Evolutionary conservation across 768 basidiomycete genomes (phyloP).

Genomic region (Lactarius hengduanensis): DNA sequence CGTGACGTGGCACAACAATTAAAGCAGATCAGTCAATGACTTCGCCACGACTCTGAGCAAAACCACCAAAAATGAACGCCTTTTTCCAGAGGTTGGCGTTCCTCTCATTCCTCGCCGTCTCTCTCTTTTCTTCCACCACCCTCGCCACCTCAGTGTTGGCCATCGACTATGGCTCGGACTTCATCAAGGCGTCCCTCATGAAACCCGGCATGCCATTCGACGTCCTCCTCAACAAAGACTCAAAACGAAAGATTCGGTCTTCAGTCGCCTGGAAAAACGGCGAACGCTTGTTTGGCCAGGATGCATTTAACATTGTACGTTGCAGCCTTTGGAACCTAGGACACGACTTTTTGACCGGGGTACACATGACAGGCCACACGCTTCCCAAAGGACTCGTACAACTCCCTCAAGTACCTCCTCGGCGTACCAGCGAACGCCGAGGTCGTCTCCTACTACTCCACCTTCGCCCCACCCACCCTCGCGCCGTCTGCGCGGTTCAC

Average conservation of each 20-base stretch:
- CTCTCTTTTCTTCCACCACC: conserved; percentile 30
- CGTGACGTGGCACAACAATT: conserved; percentile 25
- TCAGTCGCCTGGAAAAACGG: conserved; percentile 90
- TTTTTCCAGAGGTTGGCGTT: conserved; percentile 19
- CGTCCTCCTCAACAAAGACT: conserved; percentile 93
- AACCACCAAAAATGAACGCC: conserved; percentile 16
- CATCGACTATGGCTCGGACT: conserved; percentile 98
- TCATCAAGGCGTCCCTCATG: conserved; percentile 94
- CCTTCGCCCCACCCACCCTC: conserved; percentile 55
- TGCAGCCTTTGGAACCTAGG: conserved; percentile 22
- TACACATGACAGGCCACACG: conserved; percentile 67
- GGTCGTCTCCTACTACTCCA: conserved; percentile 36
- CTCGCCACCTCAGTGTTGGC: conserved; percentile 74
- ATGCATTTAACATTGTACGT: conserved; percentile 84
- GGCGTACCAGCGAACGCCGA: conserved; percentile 54
- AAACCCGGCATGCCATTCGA: conserved; percentile 95
- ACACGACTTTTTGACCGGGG: neutral
- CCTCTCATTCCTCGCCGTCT: conserved; percentile 25
- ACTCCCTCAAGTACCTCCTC: conserved; percentile 80
- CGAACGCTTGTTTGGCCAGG: conserved; percentile 85
- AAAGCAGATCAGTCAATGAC: conserved; percentile 12
- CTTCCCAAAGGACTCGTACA: conserved; percentile 86
- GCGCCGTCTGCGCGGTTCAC: conserved; percentile 57
- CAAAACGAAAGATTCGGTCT: conserved; percentile 91
- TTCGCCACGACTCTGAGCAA: conserved; percentile 12